These are phyloP conservation scores for Neofusicoccum kwambonambiense DNA, from an alignment of 2,329 filamentous ascomycete genomes.

Conservation along the genomic window DNA sequence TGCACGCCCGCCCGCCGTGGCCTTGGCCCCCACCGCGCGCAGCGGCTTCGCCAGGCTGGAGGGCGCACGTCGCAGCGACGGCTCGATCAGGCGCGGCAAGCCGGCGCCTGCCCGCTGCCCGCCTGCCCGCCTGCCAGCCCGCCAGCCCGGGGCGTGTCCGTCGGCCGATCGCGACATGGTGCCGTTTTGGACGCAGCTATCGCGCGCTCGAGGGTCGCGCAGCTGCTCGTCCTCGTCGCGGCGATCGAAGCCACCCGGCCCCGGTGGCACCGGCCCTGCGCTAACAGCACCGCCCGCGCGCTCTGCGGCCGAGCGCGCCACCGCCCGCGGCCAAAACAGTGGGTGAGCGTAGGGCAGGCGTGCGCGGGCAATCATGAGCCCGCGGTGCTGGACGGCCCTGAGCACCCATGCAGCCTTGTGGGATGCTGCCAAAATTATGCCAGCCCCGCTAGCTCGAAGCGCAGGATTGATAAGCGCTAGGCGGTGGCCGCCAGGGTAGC, in stretches of 20 bases:
- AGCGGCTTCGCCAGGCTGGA: neutral
- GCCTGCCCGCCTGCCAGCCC: too few species aligned
- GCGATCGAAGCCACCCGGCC: neutral
- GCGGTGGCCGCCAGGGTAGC: conserved; percentile 11
- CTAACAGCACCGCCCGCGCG: neutral
- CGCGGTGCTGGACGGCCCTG: conserved; percentile 12
- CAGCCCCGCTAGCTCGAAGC: conserved; percentile 15
- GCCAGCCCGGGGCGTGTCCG: neutral
- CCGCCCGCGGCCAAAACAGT: neutral
- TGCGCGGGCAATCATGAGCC: neutral
- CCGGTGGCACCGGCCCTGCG: neutral
- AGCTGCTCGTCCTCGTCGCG: neutral
- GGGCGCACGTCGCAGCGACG: neutral
- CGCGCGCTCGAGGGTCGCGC: neutral
- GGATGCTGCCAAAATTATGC: conserved; percentile 28
- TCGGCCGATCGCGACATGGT: conserved; percentile 18
- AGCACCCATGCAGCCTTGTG: conserved; percentile 26
- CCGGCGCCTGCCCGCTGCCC: neutral
- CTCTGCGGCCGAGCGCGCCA: neutral
- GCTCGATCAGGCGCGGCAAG: conserved; percentile 3
- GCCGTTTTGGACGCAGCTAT: conserved; percentile 14
- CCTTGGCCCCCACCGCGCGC: conserved; percentile 2
- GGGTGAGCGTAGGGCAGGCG: neutral
- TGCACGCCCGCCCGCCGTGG: neutral
- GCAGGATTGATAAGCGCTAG: conserved; percentile 19